Percentiles rank a stretch among this genome's conserved stretches.
These are phyloP conservation scores for Pyrenochaeta sp. DNA, from an alignment of 2,329 filamentous ascomycete genomes.

Conservation along the genomic window DNA sequence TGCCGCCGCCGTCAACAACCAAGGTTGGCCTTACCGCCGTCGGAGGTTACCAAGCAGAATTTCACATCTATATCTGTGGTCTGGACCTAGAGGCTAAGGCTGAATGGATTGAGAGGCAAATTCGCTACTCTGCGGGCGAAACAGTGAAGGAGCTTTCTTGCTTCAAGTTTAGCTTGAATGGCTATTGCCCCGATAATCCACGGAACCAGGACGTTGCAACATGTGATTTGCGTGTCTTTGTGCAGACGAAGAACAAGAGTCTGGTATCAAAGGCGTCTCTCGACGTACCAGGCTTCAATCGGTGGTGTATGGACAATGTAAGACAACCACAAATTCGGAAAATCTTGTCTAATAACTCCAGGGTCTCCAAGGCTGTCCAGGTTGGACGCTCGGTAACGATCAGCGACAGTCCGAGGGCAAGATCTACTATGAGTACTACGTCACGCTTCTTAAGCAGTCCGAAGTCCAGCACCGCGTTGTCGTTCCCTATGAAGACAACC, in stretches of 20 bases:
- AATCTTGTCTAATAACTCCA: neutral
- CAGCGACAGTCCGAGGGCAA: too few species aligned
- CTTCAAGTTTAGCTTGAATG: constrained; percentile 41
- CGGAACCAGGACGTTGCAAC: too few species aligned
- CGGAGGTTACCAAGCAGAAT: constrained; percentile 56
- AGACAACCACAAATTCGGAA: neutral
- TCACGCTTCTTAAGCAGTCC: too few species aligned
- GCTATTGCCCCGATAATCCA: too few species aligned
- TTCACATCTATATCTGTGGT: constrained; percentile 53
- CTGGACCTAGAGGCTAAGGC: constrained; percentile 55
- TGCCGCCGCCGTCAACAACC: constrained; percentile 50
- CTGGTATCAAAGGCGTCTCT: neutral
- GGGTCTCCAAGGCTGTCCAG: too few species aligned
- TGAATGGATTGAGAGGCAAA: constrained; percentile 48
- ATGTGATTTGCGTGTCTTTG: too few species aligned
- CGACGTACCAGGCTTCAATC: neutral
- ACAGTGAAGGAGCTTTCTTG: constrained; percentile 44
- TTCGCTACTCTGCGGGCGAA: constrained; percentile 45
- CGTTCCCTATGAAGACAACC: too few species aligned
- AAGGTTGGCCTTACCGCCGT: constrained; percentile 56
- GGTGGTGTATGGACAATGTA: neutral
- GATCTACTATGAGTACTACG: too few species aligned
- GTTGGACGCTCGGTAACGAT: too few species aligned
- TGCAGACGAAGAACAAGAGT: neutral
- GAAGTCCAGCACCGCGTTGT: too few species aligned